Base-by-base conservation (phyloP, 805 yeast genomes). In the Candida montana region DNA sequence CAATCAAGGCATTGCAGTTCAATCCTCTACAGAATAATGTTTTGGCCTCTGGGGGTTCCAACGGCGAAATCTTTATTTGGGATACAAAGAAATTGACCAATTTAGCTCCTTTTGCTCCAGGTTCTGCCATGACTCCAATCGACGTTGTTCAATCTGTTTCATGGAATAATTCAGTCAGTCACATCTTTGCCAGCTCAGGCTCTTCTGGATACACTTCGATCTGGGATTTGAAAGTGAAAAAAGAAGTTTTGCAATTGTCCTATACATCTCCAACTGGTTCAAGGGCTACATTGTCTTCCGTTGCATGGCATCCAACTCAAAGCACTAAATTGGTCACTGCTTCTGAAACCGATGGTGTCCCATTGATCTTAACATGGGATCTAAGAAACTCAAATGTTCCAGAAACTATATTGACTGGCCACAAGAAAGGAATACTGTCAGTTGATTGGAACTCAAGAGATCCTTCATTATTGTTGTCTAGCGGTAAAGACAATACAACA, bases 391-490 rank as follows among this genome's bases (percentile, higher is more conserved):
- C 96, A 23, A 83, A 84, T 55, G 87, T 83, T n/a, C 99, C 99
- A 8, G 89, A 87, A 58, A 67, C 65, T 44, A 68, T 83, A 28
- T 63, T 90, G 54, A 65, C 63, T 36, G 96, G 97, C 42, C 98
- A 91, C 61, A 74, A 78, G 37, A 83, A 84, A 63, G 99, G 98
- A 30, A 81, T 93, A 16, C 64, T 91, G 40, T 85, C 96, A 8
- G 66, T 93, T 42, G 97, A 93, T 60, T 93, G 99, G 99, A 88
- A 96, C 63, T 62, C 69, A 35, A 82, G 79, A 52, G 99, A 93
- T 61, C 77, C 86, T 37, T 71, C 71, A 37, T 70, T 93, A 49
- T 69, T 93, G 53, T 67, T 93, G 33, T 86, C 97, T n/a, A 77
- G 91, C 59, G 97, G 97, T 45, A 84, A 87, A 55, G 99, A 93